phyloP scores from a whole-genome alignment of 2,329 filamentous ascomycete genomes.

The Cercospora zeina region DNA sequence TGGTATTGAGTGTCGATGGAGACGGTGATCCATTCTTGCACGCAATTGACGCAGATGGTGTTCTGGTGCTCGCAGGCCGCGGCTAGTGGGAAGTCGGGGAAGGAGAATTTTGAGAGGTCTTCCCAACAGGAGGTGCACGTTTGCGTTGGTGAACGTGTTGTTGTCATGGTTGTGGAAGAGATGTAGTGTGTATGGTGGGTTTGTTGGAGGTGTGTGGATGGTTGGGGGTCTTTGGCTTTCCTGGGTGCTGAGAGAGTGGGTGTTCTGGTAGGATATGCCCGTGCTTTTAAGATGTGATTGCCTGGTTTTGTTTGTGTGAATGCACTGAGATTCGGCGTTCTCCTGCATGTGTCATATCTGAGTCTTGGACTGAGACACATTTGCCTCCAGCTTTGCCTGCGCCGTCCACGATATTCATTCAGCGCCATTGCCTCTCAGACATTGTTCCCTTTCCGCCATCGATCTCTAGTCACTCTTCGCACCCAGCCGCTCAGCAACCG shows the following conservation, averaged over 20 bases:
- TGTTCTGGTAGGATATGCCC: not conserved
- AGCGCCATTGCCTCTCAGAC: not conserved
- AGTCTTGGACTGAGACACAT: not conserved
- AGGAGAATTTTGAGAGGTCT: not conserved
- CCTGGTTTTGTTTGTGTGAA: not conserved
- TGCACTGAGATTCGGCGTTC: not conserved
- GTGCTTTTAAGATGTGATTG: not conserved
- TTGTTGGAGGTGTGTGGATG: not conserved
- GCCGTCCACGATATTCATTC: too few species aligned
- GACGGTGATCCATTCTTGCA: not conserved
- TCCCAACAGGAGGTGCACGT: not conserved
- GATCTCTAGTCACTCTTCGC: not conserved
- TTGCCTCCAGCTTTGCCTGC: not conserved
- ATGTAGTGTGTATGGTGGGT: not conserved
- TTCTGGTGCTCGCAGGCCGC: not conserved
- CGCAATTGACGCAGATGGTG: not conserved
- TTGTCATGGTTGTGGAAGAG: not conserved
- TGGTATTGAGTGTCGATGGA: not conserved
- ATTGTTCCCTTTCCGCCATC: not conserved
- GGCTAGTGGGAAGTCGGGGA: not conserved
- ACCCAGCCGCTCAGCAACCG: not conserved
- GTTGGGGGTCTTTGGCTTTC: not conserved
- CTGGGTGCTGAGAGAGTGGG: not conserved
- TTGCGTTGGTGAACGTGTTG: not conserved
- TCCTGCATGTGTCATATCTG: not conserved